phyloP scores from a whole-genome alignment of 805 yeast species.

The Barnettozyma sucrosica region DNA sequence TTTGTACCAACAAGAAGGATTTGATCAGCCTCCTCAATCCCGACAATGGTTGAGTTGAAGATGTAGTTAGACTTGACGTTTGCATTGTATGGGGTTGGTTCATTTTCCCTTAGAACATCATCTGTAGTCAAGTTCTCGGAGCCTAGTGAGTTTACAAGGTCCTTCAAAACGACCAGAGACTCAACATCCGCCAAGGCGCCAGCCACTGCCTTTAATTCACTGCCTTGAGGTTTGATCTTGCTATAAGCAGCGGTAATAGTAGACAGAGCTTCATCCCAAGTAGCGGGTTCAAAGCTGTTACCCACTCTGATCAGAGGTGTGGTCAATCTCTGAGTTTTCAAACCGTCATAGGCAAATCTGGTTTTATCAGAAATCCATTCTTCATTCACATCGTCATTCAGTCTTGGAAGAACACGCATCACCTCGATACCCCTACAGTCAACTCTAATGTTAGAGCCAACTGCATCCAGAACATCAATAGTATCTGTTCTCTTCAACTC shows the following conservation, averaged over 20 bases:
- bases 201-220: slow-evolving; percentile 74
- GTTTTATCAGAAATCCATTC: slow-evolving; percentile 91
- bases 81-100: slow-evolving; percentile 55
- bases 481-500: slow-evolving; percentile 86
- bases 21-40: slow-evolving; percentile 78
- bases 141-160: slow-evolving; percentile 66
- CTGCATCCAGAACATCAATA: slow-evolving; percentile 75
- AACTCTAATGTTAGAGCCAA: slow-evolving; percentile 78
- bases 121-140: slow-evolving; percentile 80
- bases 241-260: slow-evolving; percentile 59
- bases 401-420: slow-evolving; percentile 79
- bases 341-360: slow-evolving; percentile 79
- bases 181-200: slow-evolving; percentile 84
- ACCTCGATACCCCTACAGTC: slow-evolving; percentile 86
- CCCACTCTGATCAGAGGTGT: slow-evolving; percentile 72
- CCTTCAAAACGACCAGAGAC: slow-evolving; percentile 76
- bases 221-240: slow-evolving; percentile 50
- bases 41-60: slow-evolving; percentile 74
- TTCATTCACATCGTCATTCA: slow-evolving; percentile 81
- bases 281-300: slow-evolving; percentile 61
- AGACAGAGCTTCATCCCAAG: slow-evolving; percentile 83
- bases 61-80: slow-evolving; percentile 75
- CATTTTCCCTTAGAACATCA: slow-evolving; percentile 39
- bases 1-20: slow-evolving; percentile 78
- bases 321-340: slow-evolving; percentile 80